These are phyloP conservation scores for Apiospora koreana DNA, from an alignment of 2,329 filamentous ascomycete genomes.

Conservation along the genomic window DNA sequence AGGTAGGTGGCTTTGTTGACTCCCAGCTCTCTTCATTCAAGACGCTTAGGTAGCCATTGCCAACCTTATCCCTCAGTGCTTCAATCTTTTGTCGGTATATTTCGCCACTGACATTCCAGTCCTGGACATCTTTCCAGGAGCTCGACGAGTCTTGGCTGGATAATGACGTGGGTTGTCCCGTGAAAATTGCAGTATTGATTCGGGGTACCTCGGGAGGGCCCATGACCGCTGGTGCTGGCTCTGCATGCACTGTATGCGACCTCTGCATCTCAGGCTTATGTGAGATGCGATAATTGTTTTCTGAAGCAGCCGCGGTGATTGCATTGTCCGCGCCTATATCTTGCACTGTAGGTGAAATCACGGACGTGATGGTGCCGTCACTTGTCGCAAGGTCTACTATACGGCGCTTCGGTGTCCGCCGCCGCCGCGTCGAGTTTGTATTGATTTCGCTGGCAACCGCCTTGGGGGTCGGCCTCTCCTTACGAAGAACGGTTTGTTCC, in stretches of 20 bases:
- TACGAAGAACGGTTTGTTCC: constrained; percentile 57
- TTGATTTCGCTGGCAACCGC: constrained; percentile 59
- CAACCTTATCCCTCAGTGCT: constrained; percentile 79
- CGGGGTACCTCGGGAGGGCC: constrained; percentile 36
- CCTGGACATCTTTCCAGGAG: constrained; percentile 45
- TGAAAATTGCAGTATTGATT: constrained; percentile 38
- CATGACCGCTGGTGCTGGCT: constrained; percentile 27
- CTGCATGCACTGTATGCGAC: constrained; percentile 31
- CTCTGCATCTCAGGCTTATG: constrained; percentile 40
- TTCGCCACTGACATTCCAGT: constrained; percentile 72
- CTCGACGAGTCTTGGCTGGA: constrained; percentile 32
- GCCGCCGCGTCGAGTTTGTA: constrained; percentile 60
- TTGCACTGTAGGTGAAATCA: constrained; percentile 21
- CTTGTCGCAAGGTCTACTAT: constrained; percentile 65
- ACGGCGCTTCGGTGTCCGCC: constrained; percentile 60
- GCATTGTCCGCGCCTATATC: constrained; percentile 23
- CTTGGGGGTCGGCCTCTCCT: constrained; percentile 55
- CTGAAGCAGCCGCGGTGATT: constrained; percentile 19
- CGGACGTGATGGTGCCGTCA: constrained; percentile 36
- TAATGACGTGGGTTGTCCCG: constrained; percentile 35
- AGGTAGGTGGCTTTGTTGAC: constrained; percentile 39
- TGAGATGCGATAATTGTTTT: constrained; percentile 47
- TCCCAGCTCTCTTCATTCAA: constrained; percentile 77
- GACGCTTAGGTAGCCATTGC: constrained; percentile 83
- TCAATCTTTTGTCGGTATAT: constrained; percentile 88